These are phyloP conservation scores for Uncinocarpus reesii DNA, from an alignment of 2,329 filamentous ascomycete genomes.

Conservation along the genomic window DNA sequence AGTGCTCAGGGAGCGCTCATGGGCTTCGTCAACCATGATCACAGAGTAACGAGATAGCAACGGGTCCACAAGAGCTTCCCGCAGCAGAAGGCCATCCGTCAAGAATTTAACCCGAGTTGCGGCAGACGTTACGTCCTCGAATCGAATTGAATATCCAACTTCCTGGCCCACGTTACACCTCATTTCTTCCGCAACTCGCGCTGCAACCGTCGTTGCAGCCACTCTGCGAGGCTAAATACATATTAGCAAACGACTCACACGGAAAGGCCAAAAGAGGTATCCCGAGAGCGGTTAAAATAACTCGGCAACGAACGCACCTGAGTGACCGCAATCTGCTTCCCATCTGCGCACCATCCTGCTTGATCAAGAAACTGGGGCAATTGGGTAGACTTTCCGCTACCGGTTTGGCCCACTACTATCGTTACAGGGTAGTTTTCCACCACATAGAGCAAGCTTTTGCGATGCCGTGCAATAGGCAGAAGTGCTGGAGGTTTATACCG, in stretches of 20 bases:
- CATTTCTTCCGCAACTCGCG: slow-evolving; percentile 81
- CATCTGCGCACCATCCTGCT: slow-evolving; percentile 78
- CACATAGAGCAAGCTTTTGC: slow-evolving; percentile 68
- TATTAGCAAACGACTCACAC: neutral
- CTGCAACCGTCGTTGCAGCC: slow-evolving; percentile 79
- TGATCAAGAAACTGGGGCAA: slow-evolving; percentile 83
- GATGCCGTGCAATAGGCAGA: slow-evolving; percentile 77
- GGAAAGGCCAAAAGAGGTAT: neutral
- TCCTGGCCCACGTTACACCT: slow-evolving; percentile 78
- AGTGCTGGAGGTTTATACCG: slow-evolving; percentile 76
- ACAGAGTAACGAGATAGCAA: slow-evolving; percentile 83
- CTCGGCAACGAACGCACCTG: slow-evolving; percentile 52
- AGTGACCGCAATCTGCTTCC: slow-evolving; percentile 75
- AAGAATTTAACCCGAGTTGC: slow-evolving; percentile 87
- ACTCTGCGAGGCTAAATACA: slow-evolving; percentile 65
- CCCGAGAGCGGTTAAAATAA: neutral
- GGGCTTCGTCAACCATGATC: slow-evolving; percentile 96
- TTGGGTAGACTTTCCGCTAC: slow-evolving; percentile 91
- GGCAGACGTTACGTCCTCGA: slow-evolving; percentile 83
- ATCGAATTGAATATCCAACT: slow-evolving; percentile 81
- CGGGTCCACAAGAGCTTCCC: slow-evolving; percentile 88
- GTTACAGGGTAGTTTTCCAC: slow-evolving; percentile 76
- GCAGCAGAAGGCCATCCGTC: slow-evolving; percentile 81
- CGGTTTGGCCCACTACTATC: slow-evolving; percentile 86
- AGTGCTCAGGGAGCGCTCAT: slow-evolving; percentile 85